These are phyloP conservation scores for Fusarium sp. DNA, from an alignment of 2,329 filamentous ascomycete genomes.

Conservation along the genomic window DNA sequence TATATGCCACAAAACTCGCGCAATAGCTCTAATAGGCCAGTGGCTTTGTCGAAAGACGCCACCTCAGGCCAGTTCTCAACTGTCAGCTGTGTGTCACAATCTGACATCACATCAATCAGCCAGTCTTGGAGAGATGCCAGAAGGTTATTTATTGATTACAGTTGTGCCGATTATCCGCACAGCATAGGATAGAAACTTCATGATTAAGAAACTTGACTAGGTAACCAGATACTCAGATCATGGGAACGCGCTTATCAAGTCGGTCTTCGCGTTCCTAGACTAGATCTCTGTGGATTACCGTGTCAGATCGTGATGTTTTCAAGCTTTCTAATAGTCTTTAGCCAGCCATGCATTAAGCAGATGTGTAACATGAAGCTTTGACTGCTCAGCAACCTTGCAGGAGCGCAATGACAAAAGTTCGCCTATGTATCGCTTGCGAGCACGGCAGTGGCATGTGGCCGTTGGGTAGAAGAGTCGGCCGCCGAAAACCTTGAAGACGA, in stretches of 20 bases:
- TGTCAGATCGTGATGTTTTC: not conserved
- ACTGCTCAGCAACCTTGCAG: too few species aligned
- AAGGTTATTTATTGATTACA: not conserved
- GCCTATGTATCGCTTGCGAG: not conserved
- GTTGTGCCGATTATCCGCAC: not conserved
- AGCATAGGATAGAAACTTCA: not conserved
- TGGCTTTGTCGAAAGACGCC: conserved; percentile 9
- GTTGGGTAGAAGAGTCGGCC: not conserved
- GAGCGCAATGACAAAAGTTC: not conserved
- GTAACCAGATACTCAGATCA: not conserved
- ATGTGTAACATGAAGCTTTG: not conserved
- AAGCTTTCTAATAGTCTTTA: not conserved
- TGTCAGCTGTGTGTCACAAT: conserved; percentile 19
- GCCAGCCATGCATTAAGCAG: not conserved
- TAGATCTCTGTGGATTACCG: too few species aligned
- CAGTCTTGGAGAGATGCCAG: not conserved
- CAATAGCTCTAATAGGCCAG: not conserved
- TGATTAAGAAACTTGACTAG: not conserved
- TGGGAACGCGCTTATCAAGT: not conserved
- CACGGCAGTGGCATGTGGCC: not conserved
- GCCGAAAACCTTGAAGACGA: not conserved
- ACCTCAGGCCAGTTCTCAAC: conserved; percentile 15
- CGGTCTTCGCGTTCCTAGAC: not conserved
- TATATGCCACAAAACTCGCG: conserved; percentile 27
- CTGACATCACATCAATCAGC: not conserved